Percentiles rank a stretch among this genome's conserved stretches.
Evolutionary conservation across 2,329 filamentous ascomycete genomes (phyloP).

Genomic region (Colletotrichum noveboracense): DNA sequence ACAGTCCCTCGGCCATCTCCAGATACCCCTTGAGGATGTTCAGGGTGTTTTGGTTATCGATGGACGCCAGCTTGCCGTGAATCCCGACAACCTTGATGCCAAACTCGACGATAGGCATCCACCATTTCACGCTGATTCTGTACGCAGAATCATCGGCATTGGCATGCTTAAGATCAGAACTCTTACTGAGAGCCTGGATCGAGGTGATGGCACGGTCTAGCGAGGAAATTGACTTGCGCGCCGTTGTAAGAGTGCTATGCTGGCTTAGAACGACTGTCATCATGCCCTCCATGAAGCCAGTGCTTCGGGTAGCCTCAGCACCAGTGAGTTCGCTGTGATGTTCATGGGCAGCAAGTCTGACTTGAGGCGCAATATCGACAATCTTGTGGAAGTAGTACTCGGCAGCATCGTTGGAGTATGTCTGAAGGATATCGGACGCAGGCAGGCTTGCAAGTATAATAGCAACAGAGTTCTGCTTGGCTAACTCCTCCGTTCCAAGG

Average conservation of each 20-base stretch:
- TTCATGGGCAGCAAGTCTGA: conserved; percentile 70
- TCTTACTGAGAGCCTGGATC: conserved; percentile 22
- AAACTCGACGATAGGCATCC: conserved; percentile 71
- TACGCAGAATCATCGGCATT: conserved; percentile 27
- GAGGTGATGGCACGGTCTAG: conserved; percentile 17
- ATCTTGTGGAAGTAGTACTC: conserved; percentile 82
- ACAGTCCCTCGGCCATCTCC: conserved; percentile 49
- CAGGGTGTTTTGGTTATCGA: conserved; percentile 50
- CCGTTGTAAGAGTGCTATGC: conserved; percentile 52
- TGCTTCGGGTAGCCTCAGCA: conserved; percentile 78
- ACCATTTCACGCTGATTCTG: conserved; percentile 55
- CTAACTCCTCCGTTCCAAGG: conserved; percentile 74
- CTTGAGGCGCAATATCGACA: conserved; percentile 73
- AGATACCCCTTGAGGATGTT: conserved; percentile 54
- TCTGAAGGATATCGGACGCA: conserved; percentile 24
- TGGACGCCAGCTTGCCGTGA: conserved; percentile 68
- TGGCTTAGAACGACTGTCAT: conserved; percentile 70
- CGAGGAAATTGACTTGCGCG: conserved; percentile 39
- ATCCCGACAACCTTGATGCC: conserved; percentile 66
- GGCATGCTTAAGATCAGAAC: neutral
- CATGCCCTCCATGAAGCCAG: conserved; percentile 87
- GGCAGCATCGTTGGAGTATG: conserved; percentile 42
- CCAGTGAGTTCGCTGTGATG: conserved; percentile 86
- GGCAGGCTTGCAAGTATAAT: conserved; percentile 65
- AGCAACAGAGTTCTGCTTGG: conserved; percentile 74